Evolutionary conservation across 768 basidiomycete species (phyloP), one percentile per base, ranked within the genome.

Genomic region (Naganishia antarctica): DNA sequence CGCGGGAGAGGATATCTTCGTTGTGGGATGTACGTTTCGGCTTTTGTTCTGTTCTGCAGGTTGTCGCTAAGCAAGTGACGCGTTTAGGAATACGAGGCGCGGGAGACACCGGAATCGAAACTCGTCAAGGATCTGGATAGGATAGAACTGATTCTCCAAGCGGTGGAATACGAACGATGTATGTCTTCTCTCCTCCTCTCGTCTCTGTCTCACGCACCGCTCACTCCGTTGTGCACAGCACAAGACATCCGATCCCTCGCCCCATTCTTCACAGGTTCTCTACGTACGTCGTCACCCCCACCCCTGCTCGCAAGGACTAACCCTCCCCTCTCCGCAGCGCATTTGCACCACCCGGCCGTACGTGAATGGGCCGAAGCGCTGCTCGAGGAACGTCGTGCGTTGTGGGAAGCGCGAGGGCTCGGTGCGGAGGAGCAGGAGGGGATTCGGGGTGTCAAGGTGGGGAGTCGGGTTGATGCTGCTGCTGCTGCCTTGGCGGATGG

Each of bases 51-150:
- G n/a, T 13, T n/a, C 5, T n/a, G 7, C 16, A 21, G n/a, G 4
- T 53, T 18, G 47, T 15, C 1, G 11, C 9, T 29, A 3, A 25
- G 25, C 25, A 49, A 34, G 25, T 61, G 23, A 7, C 18, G 12
- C 7, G 28, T 34, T 21, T 58, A 78, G 75, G 78, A 78, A 57
- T 78, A 78, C 63, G 78, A 78, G 51, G 73, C 70, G 18, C 50
- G 76, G 26, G 65, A 73, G 63, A 76, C 76, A n/a, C 75, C 76
- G 60, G 78, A 78, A 68, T 71, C 76, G 2, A 76, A 77, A 63
- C 66, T 78, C 23, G 78, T 78, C 53, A 78, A 78, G 73, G 78
- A 78, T 63, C 68, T 78, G 46, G 78, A 78, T 57, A 69, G 78
- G 21, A 61, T 78, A 15, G 78, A 78, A 66, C 70, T 78, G 8